phyloP scores from a whole-genome alignment of 1,139 yeast species.

The Blastobotrys aristatus region DNA sequence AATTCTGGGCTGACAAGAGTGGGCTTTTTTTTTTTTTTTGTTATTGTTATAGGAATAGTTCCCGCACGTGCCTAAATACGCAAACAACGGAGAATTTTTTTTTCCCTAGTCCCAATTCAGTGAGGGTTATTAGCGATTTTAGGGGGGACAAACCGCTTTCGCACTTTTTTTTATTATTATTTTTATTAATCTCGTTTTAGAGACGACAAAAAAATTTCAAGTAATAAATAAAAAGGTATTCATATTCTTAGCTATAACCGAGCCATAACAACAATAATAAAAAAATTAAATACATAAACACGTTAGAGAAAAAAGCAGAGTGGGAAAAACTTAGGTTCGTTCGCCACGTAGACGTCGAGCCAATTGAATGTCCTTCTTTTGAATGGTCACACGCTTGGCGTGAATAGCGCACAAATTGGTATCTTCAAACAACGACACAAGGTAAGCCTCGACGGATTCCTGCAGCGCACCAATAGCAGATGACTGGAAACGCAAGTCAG shows the following conservation, averaged over 20 bases:
- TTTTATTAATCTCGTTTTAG: too few species aligned
- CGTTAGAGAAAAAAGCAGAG: constrained; percentile 6
- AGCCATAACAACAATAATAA: not conserved
- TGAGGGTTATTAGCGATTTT: not conserved
- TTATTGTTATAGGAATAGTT: too few species aligned
- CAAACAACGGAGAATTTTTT: too few species aligned
- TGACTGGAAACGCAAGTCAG: constrained; percentile 96
- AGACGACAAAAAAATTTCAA: not conserved
- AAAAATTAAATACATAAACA: constrained; percentile 1
- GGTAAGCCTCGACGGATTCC: constrained; percentile 98
- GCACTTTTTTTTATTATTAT: not conserved
- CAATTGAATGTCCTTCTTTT: constrained; percentile 97
- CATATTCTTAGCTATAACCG: too few species aligned
- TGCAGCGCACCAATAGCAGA: constrained; percentile 98
- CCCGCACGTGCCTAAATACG: too few species aligned
- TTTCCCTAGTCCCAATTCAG: too few species aligned
- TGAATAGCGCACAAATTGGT: constrained; percentile 98
- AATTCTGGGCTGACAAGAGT: not conserved
- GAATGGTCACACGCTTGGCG: constrained; percentile 98
- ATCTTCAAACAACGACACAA: constrained; percentile 85
- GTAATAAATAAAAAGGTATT: not conserved
- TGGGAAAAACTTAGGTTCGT: constrained; percentile 29
- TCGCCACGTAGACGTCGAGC: constrained; percentile 99
- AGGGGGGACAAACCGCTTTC: not conserved
- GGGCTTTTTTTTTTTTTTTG: too few species aligned